Evolutionary conservation across 495 filamentous ascomycete species (phyloP).

Genomic region (Aspergillus haitiensis): DNA sequence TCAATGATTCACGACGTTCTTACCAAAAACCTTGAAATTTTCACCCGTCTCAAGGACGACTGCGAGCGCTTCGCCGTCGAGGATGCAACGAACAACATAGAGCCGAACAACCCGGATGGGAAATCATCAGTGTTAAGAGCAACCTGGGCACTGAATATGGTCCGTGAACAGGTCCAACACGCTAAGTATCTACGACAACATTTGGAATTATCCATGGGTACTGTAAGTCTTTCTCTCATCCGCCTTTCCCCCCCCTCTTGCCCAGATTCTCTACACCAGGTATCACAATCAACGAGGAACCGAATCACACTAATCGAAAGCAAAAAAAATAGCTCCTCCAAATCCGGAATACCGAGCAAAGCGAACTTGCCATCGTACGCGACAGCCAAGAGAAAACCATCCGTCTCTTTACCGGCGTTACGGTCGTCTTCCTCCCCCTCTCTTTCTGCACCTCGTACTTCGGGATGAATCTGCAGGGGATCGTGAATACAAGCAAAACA

Average conservation of each 20-base stretch:
- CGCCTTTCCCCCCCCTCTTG: neutral
- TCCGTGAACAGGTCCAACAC: neutral
- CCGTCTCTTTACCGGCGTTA: neutral
- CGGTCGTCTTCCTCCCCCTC: neutral
- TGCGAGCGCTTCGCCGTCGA: slow-evolving; percentile 3
- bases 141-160: neutral
- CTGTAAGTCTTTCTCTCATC: neutral
- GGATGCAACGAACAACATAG: neutral
- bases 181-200: neutral
- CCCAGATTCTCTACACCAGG: neutral
- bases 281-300: too few species aligned
- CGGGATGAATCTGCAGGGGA: neutral
- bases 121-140: neutral
- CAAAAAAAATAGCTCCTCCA: neutral
- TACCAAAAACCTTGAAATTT: neutral
- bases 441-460: slow-evolving; percentile 4
- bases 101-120: neutral
- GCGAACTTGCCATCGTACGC: slow-evolving; percentile 1
- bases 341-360: slow-evolving; percentile 1
- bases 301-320: neutral
- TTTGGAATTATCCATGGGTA: neutral
- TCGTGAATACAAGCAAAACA: neutral
- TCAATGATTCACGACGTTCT: slow-evolving; percentile 1
- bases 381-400: slow-evolving; percentile 5
- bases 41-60: slow-evolving; percentile 2